Percentiles rank a stretch among this genome's conserved stretches.
Conservation (phyloP, 805 yeast species). For the Candida tallmaniae region DNA sequence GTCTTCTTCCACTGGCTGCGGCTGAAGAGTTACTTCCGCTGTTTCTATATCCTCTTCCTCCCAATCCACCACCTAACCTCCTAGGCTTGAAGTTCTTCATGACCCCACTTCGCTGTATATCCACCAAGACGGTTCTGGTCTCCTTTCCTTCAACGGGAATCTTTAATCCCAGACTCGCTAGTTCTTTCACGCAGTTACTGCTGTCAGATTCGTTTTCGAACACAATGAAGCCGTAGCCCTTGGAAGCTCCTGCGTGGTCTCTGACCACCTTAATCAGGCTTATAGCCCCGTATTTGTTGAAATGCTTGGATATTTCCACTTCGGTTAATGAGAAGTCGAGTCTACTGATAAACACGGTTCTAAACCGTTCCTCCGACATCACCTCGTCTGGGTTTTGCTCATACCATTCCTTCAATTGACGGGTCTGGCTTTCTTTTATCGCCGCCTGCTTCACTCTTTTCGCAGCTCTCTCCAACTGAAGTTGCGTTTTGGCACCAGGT, state of each 20-base stretch:
- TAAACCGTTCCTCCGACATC: slow-evolving; percentile 59
- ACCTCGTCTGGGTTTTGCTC: slow-evolving; percentile 8
- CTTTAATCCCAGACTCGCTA: slow-evolving; percentile 41
- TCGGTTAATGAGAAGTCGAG: slow-evolving; percentile 63
- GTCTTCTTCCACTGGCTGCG: slow-evolving; percentile 29
- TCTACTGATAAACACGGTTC: slow-evolving; percentile 75
- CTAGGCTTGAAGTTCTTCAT: slow-evolving; percentile 67
- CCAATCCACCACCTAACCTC: slow-evolving; percentile 88
- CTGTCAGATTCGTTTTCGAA: slow-evolving; percentile 60
- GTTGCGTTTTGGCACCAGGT: slow-evolving; percentile 4
- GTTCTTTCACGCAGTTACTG: slow-evolving; percentile 54
- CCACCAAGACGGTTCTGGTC: slow-evolving; percentile 56
- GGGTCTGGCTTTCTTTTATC: slow-evolving; percentile 13
- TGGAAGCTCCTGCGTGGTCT: slow-evolving; percentile 44
- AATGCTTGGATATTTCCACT: slow-evolving; percentile 58
- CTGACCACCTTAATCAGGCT: slow-evolving; percentile 45
- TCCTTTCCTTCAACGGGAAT: slow-evolving; percentile 40
- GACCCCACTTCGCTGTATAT: slow-evolving; percentile 65
- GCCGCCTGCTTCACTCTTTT: slow-evolving; percentile 7
- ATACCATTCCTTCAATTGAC: slow-evolving; percentile 31
- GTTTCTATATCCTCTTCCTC: slow-evolving; percentile 67
- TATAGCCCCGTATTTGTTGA: slow-evolving; percentile 65
- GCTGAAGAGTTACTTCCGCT: slow-evolving; percentile 26
- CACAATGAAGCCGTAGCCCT: slow-evolving; percentile 83
- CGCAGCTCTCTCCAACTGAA: slow-evolving; percentile 4